These are phyloP conservation scores for Phaeoacremonium minimum DNA, from an alignment of 2,329 filamentous ascomycete genomes.

Conservation along the genomic window DNA sequence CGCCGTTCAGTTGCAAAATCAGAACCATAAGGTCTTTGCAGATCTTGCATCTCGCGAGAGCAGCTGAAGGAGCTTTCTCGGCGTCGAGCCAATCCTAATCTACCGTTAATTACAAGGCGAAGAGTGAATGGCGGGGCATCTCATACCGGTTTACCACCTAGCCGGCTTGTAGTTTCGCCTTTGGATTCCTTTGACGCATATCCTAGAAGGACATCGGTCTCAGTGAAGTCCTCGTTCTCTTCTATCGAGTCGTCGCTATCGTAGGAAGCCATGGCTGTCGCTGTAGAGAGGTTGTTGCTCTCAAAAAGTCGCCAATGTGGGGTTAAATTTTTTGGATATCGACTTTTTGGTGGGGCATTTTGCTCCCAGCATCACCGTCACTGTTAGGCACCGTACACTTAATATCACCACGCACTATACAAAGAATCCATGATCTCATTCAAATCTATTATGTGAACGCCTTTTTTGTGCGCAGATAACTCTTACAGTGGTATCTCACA, in stretches of 20 bases:
- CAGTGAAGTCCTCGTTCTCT: conserved; percentile 63
- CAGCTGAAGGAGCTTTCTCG: conserved; percentile 66
- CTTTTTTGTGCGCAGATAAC: conserved; percentile 20
- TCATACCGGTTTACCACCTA: conserved; percentile 83
- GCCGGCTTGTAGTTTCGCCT: conserved; percentile 79
- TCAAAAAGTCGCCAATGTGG: conserved; percentile 21
- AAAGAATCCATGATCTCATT: background rate
- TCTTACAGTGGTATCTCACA: conserved; percentile 30
- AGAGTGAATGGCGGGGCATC: conserved; percentile 12
- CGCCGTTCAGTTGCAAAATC: conserved; percentile 85
- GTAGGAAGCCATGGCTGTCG: conserved; percentile 64
- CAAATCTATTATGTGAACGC: conserved; percentile 22
- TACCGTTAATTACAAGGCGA: too few species aligned
- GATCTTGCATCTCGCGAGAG: conserved; percentile 78
- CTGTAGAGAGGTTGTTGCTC: background rate
- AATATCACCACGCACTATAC: background rate
- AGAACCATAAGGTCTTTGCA: conserved; percentile 82
- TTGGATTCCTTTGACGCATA: conserved; percentile 78
- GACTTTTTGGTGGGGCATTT: conserved; percentile 20
- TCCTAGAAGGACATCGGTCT: conserved; percentile 85
- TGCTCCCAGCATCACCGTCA: background rate
- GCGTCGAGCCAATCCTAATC: conserved; percentile 87
- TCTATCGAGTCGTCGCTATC: conserved; percentile 82
- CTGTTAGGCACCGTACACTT: background rate
- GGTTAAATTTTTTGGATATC: conserved; percentile 32